Evolutionary conservation across 192 early-diverging fungal species (phyloP).

Genomic region (Coemansia sp.): DNA sequence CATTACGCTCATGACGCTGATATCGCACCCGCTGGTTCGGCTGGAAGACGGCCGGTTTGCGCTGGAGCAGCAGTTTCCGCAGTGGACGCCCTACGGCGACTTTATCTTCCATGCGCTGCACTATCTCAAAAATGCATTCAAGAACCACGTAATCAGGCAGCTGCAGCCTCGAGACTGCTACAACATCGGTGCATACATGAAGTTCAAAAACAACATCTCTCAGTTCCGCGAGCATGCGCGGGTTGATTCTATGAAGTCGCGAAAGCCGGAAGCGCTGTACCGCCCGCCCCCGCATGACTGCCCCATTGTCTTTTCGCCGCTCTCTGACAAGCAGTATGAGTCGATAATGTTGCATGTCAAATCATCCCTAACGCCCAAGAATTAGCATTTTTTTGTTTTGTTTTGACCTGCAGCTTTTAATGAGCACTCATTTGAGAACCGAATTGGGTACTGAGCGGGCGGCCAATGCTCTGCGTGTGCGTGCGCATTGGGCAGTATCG

Average conservation of each 20-base stretch:
- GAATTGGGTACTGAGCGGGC: not conserved
- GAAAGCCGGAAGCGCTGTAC: conserved; percentile 34
- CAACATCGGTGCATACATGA: conserved; percentile 45
- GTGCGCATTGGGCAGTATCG: conserved; percentile 32
- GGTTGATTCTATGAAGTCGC: conserved; percentile 38
- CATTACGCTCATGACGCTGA: conserved; percentile 69
- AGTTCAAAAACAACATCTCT: conserved; percentile 43
- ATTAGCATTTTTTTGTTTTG: too few species aligned
- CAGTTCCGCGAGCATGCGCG: conserved; percentile 45
- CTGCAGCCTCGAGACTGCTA: conserved; percentile 46
- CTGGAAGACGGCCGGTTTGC: conserved; percentile 63
- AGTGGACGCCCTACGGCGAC: conserved; percentile 79
- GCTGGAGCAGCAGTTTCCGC: conserved; percentile 74
- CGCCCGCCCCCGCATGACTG: conserved; percentile 38
- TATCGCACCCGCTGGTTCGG: conserved; percentile 85
- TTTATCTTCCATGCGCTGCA: conserved; percentile 82
- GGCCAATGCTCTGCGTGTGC: conserved; percentile 10
- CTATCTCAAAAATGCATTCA: conserved; percentile 84
- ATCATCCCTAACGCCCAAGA: not conserved
- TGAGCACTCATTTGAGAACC: too few species aligned
- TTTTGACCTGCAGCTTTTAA: too few species aligned
- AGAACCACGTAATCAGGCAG: conserved; percentile 67
- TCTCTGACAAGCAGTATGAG: conserved; percentile 43
- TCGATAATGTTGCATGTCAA: conserved; percentile 29
- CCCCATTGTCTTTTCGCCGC: conserved; percentile 44